phyloP scores from a whole-genome alignment of 805 yeast species.

The Candida oleophila region DNA sequence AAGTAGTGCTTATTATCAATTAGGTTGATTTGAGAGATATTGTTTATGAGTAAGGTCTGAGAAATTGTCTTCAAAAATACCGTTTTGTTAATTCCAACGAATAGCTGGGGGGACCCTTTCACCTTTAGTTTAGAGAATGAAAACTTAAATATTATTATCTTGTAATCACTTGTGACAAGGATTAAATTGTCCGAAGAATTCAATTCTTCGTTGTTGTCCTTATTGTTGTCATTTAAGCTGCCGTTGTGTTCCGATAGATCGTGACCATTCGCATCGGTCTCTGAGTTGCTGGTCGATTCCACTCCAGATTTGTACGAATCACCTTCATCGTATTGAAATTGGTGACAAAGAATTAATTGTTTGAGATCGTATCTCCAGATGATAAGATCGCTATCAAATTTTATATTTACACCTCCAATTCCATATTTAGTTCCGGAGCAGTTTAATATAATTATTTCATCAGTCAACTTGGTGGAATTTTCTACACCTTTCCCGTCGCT shows the following conservation, averaged over 20 bases:
- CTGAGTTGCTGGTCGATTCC: background rate
- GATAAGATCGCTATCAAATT: conserved; percentile 38
- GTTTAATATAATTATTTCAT: conserved; percentile 37
- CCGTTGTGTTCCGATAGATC: background rate
- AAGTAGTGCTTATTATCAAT: conserved; percentile 32
- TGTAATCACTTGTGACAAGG: conserved; percentile 28
- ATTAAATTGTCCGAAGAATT: conserved; percentile 14
- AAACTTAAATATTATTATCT: conserved; percentile 25
- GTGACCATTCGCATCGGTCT: background rate
- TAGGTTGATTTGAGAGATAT: conserved; percentile 23
- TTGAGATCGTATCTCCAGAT: conserved; percentile 39
- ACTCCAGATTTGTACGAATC: background rate
- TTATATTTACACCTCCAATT: conserved; percentile 25
- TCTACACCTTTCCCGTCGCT: background rate
- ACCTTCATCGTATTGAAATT: background rate
- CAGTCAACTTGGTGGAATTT: conserved; percentile 10
- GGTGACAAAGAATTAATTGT: conserved; percentile 1
- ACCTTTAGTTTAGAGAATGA: conserved; percentile 6
- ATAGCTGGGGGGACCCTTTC: conserved; percentile 21
- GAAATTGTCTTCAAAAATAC: conserved; percentile 35
- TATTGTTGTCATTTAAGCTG: background rate
- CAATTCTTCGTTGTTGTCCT: background rate
- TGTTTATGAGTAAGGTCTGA: conserved; percentile 21
- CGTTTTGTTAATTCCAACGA: conserved; percentile 27
- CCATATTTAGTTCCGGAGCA: conserved; percentile 32